Evolutionary conservation across 1,139 yeast species (phyloP).

Genomic region (Kazachstania sp.): DNA sequence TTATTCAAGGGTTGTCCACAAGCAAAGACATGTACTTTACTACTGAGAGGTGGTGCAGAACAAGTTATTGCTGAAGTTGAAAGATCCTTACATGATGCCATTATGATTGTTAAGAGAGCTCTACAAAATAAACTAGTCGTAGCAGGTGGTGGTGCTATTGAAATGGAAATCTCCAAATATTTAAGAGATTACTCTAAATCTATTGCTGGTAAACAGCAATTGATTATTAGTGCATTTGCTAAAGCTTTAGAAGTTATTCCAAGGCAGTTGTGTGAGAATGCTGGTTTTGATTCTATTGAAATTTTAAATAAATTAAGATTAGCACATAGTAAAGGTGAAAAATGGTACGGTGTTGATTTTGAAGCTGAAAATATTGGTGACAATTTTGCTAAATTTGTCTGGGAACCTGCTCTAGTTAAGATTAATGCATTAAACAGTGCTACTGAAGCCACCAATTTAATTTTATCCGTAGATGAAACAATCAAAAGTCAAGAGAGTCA

Average conservation of each 20-base stretch:
- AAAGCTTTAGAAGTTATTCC: slow-evolving; percentile 94
- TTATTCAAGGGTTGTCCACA: slow-evolving; percentile 86
- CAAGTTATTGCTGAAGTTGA: slow-evolving; percentile 98
- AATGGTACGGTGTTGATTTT: slow-evolving; percentile 89
- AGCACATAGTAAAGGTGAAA: slow-evolving; percentile 89
- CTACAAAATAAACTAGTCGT: slow-evolving; percentile 79
- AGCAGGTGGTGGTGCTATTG: slow-evolving; percentile 99
- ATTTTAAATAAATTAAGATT: slow-evolving; percentile 81
- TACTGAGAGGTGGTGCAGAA: slow-evolving; percentile 95
- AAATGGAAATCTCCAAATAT: slow-evolving; percentile 89
- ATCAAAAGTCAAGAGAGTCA: slow-evolving; percentile 68
- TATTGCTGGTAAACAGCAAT: slow-evolving; percentile 92
- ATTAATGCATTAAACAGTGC: slow-evolving; percentile 92
- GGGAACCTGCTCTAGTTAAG: slow-evolving; percentile 97
- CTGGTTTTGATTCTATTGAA: slow-evolving; percentile 95
- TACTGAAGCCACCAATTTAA: slow-evolving; percentile 92
- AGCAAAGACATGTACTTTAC: slow-evolving; percentile 86
- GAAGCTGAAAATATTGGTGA: slow-evolving; percentile 74
- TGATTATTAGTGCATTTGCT: slow-evolving; percentile 85
- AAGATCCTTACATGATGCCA: slow-evolving; percentile 94
- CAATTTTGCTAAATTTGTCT: slow-evolving; percentile 77
- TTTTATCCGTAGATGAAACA: slow-evolving; percentile 91
- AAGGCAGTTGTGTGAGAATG: slow-evolving; percentile 94
- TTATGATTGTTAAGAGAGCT: slow-evolving; percentile 96
- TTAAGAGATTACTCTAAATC: slow-evolving; percentile 80